These are phyloP conservation scores for Colletotrichum sp. DNA, from an alignment of 2,329 filamentous ascomycete species.

Conservation along the genomic window DNA sequence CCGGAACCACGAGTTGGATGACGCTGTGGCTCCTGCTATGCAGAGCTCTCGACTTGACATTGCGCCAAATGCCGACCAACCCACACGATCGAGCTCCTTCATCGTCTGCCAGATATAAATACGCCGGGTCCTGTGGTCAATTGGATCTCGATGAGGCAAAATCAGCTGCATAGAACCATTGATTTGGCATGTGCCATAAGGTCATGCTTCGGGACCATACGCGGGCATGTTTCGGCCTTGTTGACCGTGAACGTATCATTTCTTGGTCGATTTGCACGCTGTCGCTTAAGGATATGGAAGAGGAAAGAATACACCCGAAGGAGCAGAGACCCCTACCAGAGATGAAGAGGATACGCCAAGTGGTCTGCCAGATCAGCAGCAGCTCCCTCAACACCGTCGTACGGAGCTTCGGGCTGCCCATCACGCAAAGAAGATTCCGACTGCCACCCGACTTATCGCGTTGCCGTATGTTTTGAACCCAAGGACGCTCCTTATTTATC, in stretches of 20 bases:
- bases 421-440: neutral
- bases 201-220: neutral
- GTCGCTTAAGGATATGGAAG: neutral
- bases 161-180: neutral
- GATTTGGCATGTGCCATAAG: too few species aligned
- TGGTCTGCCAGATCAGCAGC: neutral
- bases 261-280: too few species aligned
- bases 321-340: neutral
- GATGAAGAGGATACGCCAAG: neutral
- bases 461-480: neutral
- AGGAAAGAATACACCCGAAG: neutral
- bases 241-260: neutral
- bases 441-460: too few species aligned
- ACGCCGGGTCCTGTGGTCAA: neutral
- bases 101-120: accelerated
- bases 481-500: neutral
- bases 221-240: accelerated
- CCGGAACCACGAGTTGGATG: accelerated
- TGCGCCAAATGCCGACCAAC: neutral
- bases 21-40: neutral
- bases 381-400: neutral
- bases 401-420: neutral
- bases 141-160: accelerated
- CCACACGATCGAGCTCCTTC: accelerated
- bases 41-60: neutral